Evolutionary conservation across 371 early-diverging fungal species (phyloP), one percentile per base, ranked within the genome.

Genomic region (Mucor piriformis): DNA sequence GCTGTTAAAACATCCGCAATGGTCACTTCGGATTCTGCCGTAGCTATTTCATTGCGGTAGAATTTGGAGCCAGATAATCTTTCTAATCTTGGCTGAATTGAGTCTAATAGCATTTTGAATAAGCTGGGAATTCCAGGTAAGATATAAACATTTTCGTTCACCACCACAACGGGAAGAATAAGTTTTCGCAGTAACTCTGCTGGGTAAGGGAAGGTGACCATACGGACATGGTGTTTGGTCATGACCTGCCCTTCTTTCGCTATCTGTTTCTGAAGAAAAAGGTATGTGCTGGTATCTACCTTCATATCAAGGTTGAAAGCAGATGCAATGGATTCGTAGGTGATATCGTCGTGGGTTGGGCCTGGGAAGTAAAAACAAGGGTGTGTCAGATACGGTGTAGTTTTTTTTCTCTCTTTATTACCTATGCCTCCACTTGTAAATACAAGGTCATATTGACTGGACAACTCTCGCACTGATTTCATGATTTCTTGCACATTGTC

Each of bases 341-440:
- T 90, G 29, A 91, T 85, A 61, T 90, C 86, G 59, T 87, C 87
- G 55, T 86, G 84, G 1, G 90, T 88, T 2, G 86, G 80, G 3
- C 80, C 78, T 77, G 46, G n/a, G n/a, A 12, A 44, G 51, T 16
- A 40, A 40, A 16, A 42, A 18, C 7, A 46, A 10, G 32, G n/a
- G 35, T 49, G 13, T 43, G 18, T 23, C 6, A 12, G 7, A 21
- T n/a, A n/a, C n/a, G n/a, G 20, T 2, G 24, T 25, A 46, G 11
- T 3, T 32, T n/a, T 23, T 1, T 15, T 11, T 23, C n/a, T 24
- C 2, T 5, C 27, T 29, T 43, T 15, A 34, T 44, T 54, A 60
- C 61, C 88, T 52, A 89, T 87, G 8, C 90, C 90, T 33, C 90
- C 90, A 52, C 81, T 82, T 5, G 90, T 90, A 43, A 88, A 82